Evolutionary conservation across 225 moss, liverwort and hornwort species (phyloP), one percentile per base, ranked within the genome.

Genomic region (Asterella californica): DNA sequence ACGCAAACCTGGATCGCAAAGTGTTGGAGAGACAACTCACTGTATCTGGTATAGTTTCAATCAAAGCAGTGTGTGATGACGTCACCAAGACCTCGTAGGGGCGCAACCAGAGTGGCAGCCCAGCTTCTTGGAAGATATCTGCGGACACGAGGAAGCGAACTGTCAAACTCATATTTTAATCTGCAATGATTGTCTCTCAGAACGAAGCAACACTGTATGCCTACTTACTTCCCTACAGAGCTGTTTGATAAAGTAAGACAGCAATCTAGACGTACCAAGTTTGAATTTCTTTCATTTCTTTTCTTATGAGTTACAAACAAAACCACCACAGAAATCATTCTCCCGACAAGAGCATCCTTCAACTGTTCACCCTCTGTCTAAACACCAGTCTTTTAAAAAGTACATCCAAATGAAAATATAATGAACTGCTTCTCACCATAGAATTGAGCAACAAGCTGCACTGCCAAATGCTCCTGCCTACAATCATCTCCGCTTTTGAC

Each of bases 401-500:
- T 2, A 62, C 25, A n/a, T 62, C 7, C 61, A 62, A 62, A 24
- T 1, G 61, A 2, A 10, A 9, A 24, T 62, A 5, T 9, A 24
- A 62, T 1, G 8, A 3, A 62, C 1, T 2, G 45, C 57, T 54
- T 17, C 83, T 81, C 86, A 95, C 99, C 99, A 90, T 93, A 93
- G 78, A 99, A 99, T 83, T 99, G 94, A 61, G 93, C 92, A 83
- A 99, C 87, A 45, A 99, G 95, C 83, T 99, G 99, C 48, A 93
- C 99, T 27, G 99, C 99, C 81, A 99, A 83, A 88, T 99, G 99
- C 80, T 99, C 99, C 82, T 99, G 99, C 73, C 99, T 89, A 86
- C 99, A 99, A 81, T 99, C 99, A 84, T 99, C 99, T 85, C 99
- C 99, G 84, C 99, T 99, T 89, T 99, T 99, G 79, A 99, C 99